Conservation (phyloP, 257 asterid genomes). For the Anisodus tanguticus region DNA sequence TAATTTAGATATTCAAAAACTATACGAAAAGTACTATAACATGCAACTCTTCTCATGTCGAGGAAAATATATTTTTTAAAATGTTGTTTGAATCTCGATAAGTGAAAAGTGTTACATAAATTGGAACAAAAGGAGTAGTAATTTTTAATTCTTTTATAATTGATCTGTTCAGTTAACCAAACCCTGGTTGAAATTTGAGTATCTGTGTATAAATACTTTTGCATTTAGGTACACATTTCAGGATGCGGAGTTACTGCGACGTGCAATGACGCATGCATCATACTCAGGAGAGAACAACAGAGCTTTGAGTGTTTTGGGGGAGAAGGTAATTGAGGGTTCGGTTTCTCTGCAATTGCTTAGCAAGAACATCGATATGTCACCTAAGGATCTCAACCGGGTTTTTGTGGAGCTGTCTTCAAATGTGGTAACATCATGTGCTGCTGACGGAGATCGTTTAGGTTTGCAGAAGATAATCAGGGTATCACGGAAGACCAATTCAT, state of each 20-base stretch:
- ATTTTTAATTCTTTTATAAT: not conserved
- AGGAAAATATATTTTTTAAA: too few relatives aligned
- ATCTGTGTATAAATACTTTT: not conserved
- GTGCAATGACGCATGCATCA: constrained; percentile 82
- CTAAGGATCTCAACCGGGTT: constrained; percentile 57
- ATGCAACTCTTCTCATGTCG: too few relatives aligned
- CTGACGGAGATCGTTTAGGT: constrained; percentile 58
- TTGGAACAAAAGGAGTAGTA: too few relatives aligned
- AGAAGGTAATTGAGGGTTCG: constrained; percentile 51
- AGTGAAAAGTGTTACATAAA: too few relatives aligned
- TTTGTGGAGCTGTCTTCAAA: constrained; percentile 48
- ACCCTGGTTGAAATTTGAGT: not conserved
- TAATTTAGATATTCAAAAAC: too few relatives aligned
- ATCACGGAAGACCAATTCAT: constrained; percentile 57
- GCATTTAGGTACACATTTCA: constrained; percentile 59
- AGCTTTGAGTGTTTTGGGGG: constrained; percentile 67
- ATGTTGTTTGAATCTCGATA: too few relatives aligned
- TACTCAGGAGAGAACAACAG: constrained; percentile 84
- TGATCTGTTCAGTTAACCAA: not conserved
- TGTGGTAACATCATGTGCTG: constrained; percentile 60
- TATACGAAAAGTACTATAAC: too few relatives aligned
- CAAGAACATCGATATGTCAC: constrained; percentile 52
- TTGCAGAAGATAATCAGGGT: constrained; percentile 70
- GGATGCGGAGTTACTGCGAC: constrained; percentile 55
- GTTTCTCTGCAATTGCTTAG: constrained; percentile 46